Evolutionary conservation across 192 early-diverging fungal genomes (phyloP).

Genomic region (Coemansia sp.): DNA sequence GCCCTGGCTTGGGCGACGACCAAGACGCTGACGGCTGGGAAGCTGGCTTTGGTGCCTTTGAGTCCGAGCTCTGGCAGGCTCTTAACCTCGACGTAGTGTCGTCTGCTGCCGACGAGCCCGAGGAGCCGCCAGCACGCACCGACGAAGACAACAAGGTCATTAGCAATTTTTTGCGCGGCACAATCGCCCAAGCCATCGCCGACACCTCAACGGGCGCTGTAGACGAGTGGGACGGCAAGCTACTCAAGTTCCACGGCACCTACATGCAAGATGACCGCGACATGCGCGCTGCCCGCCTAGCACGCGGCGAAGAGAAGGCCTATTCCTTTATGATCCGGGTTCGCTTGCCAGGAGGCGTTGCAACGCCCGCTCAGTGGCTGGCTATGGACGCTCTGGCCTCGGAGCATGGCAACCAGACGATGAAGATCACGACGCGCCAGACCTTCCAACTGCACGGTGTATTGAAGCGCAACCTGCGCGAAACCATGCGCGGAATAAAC

Average conservation of each 20-base stretch:
- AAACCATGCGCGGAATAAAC: constrained; percentile 90
- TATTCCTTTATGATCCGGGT: constrained; percentile 97
- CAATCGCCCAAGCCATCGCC: constrained; percentile 80
- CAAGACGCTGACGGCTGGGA: constrained; percentile 89
- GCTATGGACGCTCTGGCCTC: constrained; percentile 91
- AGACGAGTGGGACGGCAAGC: constrained; percentile 84
- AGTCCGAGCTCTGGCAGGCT: constrained; percentile 77
- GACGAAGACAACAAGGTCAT: constrained; percentile 92
- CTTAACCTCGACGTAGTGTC: constrained; percentile 72
- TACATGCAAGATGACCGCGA: constrained; percentile 98
- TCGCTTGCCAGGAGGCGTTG: constrained; percentile 87
- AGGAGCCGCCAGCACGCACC: constrained; percentile 61
- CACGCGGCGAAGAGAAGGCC: constrained; percentile 86
- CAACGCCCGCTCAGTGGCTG: constrained; percentile 87
- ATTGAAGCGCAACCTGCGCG: constrained; percentile 85
- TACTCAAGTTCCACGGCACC: constrained; percentile 96
- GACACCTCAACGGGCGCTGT: constrained; percentile 83
- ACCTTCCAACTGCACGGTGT: constrained; percentile 97
- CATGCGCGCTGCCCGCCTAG: constrained; percentile 77
- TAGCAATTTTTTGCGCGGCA: constrained; percentile 91
- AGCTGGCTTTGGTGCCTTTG: constrained; percentile 78
- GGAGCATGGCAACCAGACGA: constrained; percentile 77
- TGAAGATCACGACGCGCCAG: constrained; percentile 96
- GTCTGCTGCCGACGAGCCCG: constrained; percentile 51
- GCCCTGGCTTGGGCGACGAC: constrained; percentile 77